Evolutionary conservation across 805 yeast species (phyloP).

Genomic region (Ogataea trehaloabstinens): DNA sequence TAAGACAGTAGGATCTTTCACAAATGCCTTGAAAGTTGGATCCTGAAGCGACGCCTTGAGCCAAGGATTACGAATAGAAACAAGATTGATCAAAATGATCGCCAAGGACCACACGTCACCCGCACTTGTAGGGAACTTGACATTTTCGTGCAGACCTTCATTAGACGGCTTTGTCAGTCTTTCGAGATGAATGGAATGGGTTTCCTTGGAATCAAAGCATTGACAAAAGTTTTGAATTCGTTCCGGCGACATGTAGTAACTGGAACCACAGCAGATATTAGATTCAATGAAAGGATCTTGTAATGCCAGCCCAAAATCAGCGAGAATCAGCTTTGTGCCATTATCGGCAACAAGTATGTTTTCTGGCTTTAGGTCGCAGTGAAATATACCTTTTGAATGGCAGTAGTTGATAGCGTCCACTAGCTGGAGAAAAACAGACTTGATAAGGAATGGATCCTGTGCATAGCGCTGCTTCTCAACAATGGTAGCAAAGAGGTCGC

Average conservation of each 20-base stretch:
- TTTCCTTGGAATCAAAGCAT: constrained; percentile 31
- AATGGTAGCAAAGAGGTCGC: constrained; percentile 83
- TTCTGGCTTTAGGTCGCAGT: constrained; percentile 95
- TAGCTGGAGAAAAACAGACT: constrained; percentile 68
- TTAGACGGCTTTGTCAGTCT: constrained; percentile 22
- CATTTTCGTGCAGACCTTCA: constrained; percentile 29
- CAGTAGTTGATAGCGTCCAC: constrained; percentile 80
- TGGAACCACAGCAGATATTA: constrained; percentile 80
- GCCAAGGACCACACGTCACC: constrained; percentile 91
- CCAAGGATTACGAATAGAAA: constrained; percentile 91
- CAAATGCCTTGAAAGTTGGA: constrained; percentile 62
- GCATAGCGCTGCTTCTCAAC: constrained; percentile 68
- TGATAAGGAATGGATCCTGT: constrained; percentile 48
- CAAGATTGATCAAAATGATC: constrained; percentile 72
- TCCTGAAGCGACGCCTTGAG: constrained; percentile 70
- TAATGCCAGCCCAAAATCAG: constrained; percentile 91
- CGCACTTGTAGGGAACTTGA: constrained; percentile 59
- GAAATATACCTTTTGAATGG: constrained; percentile 80
- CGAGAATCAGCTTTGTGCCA: constrained; percentile 57
- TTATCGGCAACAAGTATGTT: constrained; percentile 69
- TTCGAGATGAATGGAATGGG: constrained; percentile 30
- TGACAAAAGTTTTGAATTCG: constrained; percentile 45
- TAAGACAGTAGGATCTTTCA: constrained; percentile 53
- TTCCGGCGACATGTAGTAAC: constrained; percentile 94
- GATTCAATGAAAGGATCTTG: constrained; percentile 54